Conservation (phyloP, 768 basidiomycete species). For the Cystobasidium ongulense region DNA sequence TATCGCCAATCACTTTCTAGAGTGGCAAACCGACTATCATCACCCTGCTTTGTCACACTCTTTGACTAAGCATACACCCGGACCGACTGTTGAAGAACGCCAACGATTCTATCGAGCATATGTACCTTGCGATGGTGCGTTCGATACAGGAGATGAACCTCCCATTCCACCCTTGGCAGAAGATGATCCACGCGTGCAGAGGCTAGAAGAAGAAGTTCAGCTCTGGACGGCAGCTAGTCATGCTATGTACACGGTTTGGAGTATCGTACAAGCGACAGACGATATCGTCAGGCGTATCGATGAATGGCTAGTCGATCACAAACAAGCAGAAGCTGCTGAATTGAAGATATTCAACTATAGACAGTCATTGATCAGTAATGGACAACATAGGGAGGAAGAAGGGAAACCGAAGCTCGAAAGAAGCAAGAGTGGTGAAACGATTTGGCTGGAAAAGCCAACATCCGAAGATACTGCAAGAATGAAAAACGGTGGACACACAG, state of each 20-base stretch:
- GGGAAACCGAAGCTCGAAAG: not conserved
- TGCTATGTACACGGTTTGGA: constrained; percentile 92
- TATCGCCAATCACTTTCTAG: constrained; percentile 58
- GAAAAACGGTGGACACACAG: constrained; percentile 40
- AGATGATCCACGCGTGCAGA: constrained; percentile 49
- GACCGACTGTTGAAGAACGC: constrained; percentile 66
- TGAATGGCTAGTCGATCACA: constrained; percentile 36
- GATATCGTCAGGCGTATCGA: constrained; percentile 52
- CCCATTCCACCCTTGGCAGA: not conserved
- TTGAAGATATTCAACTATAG: not conserved
- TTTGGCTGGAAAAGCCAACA: constrained; percentile 11
- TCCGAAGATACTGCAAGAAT: constrained; percentile 32
- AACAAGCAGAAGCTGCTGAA: constrained; percentile 13
- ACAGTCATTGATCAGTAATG: not conserved
- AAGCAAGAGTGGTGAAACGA: constrained; percentile 14
- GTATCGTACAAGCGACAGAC: constrained; percentile 77
- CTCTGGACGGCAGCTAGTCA: constrained; percentile 86
- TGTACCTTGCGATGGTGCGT: constrained; percentile 49
- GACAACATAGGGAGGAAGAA: not conserved
- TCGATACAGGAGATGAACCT: constrained; percentile 38
- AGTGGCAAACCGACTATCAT: constrained; percentile 88
- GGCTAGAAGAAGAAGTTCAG: constrained; percentile 67
- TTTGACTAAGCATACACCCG: constrained; percentile 50
- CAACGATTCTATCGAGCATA: constrained; percentile 80
- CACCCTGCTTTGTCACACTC: constrained; percentile 51